phyloP scores from a whole-genome alignment of 106 monocot species.

The Acanthochlamys bracteata region DNA sequence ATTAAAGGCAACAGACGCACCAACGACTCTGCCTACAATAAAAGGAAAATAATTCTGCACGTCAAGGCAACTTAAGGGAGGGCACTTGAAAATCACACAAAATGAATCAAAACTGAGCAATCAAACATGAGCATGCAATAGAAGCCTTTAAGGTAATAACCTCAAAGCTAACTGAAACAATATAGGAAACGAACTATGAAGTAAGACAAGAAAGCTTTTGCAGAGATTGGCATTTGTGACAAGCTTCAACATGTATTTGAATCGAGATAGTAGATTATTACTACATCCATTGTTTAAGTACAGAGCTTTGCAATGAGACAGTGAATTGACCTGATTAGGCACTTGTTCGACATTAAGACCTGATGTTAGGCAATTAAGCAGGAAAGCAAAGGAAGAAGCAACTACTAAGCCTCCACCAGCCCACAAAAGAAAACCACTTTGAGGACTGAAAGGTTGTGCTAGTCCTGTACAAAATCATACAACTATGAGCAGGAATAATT shows the following conservation, averaged over 20 bases:
- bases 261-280: neutral
- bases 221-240: no score
- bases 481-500: no score
- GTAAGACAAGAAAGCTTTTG: no score
- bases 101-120: no score
- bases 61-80: neutral
- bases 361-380: slow-evolving; percentile 18
- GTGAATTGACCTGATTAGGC: slow-evolving; percentile 21
- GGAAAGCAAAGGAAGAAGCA: slow-evolving; percentile 20
- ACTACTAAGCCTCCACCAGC: slow-evolving; percentile 23
- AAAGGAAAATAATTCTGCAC: neutral
- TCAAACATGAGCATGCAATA: no score
- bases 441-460: slow-evolving; percentile 22
- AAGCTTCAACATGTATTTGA: no score
- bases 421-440: slow-evolving; percentile 33
- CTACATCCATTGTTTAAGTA: neutral
- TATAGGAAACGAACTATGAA: no score
- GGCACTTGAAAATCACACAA: neutral
- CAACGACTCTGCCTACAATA: slow-evolving; percentile 24
- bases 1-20: slow-evolving; percentile 28
- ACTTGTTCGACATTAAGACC: slow-evolving; percentile 9
- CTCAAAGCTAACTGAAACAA: no score
- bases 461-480: slow-evolving; percentile 15
- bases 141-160: no score
- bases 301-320: neutral